Conservation (phyloP, 345 rosid genomes). For the Arabis hirsuta region DNA sequence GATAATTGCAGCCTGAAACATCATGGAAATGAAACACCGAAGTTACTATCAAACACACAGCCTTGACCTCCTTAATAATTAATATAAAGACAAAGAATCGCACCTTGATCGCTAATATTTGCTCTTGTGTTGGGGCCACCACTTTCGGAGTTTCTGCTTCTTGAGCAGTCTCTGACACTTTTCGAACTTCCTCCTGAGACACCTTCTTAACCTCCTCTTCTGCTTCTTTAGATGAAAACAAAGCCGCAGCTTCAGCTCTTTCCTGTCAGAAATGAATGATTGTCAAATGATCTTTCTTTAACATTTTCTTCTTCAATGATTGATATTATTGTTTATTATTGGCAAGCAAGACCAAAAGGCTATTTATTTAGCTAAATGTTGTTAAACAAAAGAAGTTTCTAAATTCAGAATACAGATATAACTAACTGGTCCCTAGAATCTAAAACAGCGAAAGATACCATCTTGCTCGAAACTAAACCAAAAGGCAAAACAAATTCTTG, state of each 20-base stretch:
- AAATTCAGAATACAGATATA: not conserved
- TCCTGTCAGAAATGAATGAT: constrained; percentile 55
- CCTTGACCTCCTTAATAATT: not conserved
- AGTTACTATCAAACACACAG: constrained; percentile 34
- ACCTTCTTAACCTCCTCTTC: constrained; percentile 85
- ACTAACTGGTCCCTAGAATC: not conserved
- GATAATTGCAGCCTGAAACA: constrained; percentile 93
- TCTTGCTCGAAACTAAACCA: not conserved
- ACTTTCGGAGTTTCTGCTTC: constrained; percentile 68
- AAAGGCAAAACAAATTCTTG: not conserved
- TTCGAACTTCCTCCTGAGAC: constrained; percentile 63
- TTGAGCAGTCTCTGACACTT: constrained; percentile 57
- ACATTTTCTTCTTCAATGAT: not conserved
- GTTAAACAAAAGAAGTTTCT: not conserved
- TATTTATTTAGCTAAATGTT: not conserved
- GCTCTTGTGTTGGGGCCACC: constrained; percentile 93
- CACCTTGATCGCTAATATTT: constrained; percentile 96
- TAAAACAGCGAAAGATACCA: not conserved
- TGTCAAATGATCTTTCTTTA: constrained; percentile 2
- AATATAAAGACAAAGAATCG: constrained; percentile 10
- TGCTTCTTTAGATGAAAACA: constrained; percentile 87
- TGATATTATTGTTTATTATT: not conserved
- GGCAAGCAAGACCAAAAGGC: constrained; percentile 14
- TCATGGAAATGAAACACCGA: constrained; percentile 28
- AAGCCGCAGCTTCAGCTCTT: constrained; percentile 79